These are phyloP conservation scores for Apophysomyces variabilis DNA, from an alignment of 371 early-diverging fungal species.

Conservation along the genomic window DNA sequence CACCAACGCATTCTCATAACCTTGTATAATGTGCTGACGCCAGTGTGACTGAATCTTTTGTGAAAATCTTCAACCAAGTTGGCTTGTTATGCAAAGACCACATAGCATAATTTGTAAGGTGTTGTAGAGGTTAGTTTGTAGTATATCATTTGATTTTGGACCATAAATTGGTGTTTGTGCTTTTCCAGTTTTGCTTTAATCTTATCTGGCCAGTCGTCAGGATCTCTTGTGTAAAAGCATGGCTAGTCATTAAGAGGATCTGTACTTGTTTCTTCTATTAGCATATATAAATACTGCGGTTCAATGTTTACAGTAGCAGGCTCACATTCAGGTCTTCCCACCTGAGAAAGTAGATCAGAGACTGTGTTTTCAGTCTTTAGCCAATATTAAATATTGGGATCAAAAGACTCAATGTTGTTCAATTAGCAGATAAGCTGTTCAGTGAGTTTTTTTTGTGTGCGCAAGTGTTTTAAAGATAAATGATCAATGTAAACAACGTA, in stretches of 20 bases:
- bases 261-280: background rate
- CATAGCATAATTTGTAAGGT: background rate
- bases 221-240: background rate
- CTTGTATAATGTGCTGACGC: conserved; percentile 19
- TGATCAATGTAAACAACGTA: conserved; percentile 50
- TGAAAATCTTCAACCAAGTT: conserved; percentile 22
- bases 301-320: background rate
- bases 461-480: conserved; percentile 35
- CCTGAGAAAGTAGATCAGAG: conserved; percentile 30
- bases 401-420: conserved; percentile 22
- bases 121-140: background rate
- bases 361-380: conserved; percentile 25
- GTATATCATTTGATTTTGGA: background rate
- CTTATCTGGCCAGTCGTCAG: background rate
- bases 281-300: conserved; percentile 17
- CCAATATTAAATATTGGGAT: conserved; percentile 11
- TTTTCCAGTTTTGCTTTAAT: background rate
- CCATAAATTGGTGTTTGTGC: conserved; percentile 10
- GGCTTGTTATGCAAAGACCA: conserved; percentile 12
- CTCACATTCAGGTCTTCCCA: conserved; percentile 2
- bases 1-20: conserved; percentile 24
- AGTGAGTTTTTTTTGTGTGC: conserved; percentile 17
- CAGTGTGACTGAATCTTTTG: conserved; percentile 22
- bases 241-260: conserved; percentile 13
- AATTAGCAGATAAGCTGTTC: conserved; percentile 15